These are phyloP conservation scores for Yueomyces sinensis DNA, from an alignment of 805 yeast species.

Conservation along the genomic window DNA sequence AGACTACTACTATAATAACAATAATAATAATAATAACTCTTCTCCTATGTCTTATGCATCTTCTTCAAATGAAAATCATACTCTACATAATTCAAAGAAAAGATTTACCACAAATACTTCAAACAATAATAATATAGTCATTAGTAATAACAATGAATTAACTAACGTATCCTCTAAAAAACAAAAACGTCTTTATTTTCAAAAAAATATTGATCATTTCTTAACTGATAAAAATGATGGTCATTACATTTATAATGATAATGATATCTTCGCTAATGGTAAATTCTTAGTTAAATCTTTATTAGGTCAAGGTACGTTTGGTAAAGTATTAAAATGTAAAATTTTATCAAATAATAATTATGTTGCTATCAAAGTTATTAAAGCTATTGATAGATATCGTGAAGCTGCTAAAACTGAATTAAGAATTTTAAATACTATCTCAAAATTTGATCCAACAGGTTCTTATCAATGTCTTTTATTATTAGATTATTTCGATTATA, in stretches of 20 bases:
- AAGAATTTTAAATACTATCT: slow-evolving; percentile 41
- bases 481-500: slow-evolving; percentile 80
- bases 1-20: background rate
- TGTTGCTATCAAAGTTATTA: slow-evolving; percentile 86
- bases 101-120: background rate
- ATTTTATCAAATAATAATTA: slow-evolving; percentile 33
- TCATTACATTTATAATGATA: slow-evolving; percentile 49
- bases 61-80: background rate
- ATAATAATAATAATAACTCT: no score
- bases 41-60: background rate
- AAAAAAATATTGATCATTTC: slow-evolving; percentile 4
- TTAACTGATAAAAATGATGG: slow-evolving; percentile 47
- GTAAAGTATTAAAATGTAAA: slow-evolving; percentile 89
- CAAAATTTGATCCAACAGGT: slow-evolving; percentile 37
- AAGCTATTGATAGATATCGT: slow-evolving; percentile 85
- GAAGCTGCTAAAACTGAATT: slow-evolving; percentile 93
- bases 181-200: background rate
- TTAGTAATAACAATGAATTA: background rate
- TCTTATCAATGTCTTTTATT: slow-evolving; percentile 64
- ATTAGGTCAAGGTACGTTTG: slow-evolving; percentile 94
- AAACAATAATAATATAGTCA: no score
- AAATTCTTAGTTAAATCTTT: slow-evolving; percentile 54
- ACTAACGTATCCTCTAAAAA: no score
- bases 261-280: slow-evolving; percentile 41
- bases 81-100: background rate